Evolutionary conservation across 805 yeast genomes (phyloP).

Genomic region (Pichia ethanolica): DNA sequence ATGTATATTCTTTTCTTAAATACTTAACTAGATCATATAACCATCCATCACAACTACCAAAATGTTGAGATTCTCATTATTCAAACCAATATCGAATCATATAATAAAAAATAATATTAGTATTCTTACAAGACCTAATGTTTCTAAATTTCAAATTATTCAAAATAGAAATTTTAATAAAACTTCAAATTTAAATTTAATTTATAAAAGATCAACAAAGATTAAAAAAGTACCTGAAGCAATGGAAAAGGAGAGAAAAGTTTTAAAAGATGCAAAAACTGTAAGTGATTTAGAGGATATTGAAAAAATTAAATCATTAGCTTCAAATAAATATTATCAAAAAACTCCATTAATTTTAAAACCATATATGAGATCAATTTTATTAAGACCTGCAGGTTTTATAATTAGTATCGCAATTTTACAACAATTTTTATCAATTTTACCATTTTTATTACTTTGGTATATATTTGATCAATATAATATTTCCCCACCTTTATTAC

Average conservation of each 20-base stretch:
- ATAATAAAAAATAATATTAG: too few relatives aligned
- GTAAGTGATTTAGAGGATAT: slow-evolving; percentile 17
- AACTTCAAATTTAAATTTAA: neutral
- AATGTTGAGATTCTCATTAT: neutral
- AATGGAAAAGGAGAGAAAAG: slow-evolving; percentile 10
- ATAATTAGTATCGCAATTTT: slow-evolving; percentile 41
- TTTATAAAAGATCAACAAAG: slow-evolving; percentile 18
- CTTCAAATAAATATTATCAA: slow-evolving; percentile 26
- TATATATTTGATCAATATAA: slow-evolving; percentile 37
- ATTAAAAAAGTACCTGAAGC: slow-evolving; percentile 12
- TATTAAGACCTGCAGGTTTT: slow-evolving; percentile 29
- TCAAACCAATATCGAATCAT: neutral
- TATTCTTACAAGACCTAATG: too few relatives aligned
- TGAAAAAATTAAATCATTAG: slow-evolving; percentile 17
- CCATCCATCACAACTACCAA: neutral
- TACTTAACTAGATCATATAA: too few relatives aligned
- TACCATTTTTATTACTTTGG: slow-evolving; percentile 48
- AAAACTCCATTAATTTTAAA: slow-evolving; percentile 24
- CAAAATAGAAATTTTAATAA: neutral
- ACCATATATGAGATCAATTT: slow-evolving; percentile 26
- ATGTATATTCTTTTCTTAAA: too few relatives aligned
- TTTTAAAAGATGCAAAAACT: slow-evolving; percentile 11
- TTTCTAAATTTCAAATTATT: neutral
- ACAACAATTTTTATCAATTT: slow-evolving; percentile 47
- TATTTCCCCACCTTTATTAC: slow-evolving; percentile 38